Conservation (phyloP, 2,329 filamentous ascomycete genomes). For the Aspergillus eucalypticola region DNA sequence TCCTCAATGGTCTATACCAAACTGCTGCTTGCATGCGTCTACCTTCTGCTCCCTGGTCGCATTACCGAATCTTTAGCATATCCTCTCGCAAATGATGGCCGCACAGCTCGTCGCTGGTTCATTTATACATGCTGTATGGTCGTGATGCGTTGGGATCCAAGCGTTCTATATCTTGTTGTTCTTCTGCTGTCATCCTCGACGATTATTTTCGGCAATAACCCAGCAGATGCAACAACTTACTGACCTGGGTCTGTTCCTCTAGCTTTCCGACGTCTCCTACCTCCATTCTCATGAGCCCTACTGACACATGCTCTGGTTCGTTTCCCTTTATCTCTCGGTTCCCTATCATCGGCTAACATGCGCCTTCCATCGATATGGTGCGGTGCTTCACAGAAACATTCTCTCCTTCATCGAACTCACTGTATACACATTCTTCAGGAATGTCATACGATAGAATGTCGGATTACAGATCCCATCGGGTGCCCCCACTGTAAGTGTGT, state of each 20-base stretch:
- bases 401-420: constrained; percentile 32
- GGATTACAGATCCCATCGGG: constrained; percentile 38
- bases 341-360: neutral
- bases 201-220: neutral
- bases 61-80: constrained; percentile 15
- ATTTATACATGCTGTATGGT: constrained; percentile 16
- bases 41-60: constrained; percentile 13
- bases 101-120: constrained; percentile 7
- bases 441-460: constrained; percentile 41
- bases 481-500: constrained; percentile 42
- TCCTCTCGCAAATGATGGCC: constrained; percentile 11
- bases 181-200: constrained; percentile 4
- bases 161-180: constrained; percentile 8
- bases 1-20: constrained; percentile 20
- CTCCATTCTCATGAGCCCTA: constrained; percentile 49
- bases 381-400: constrained; percentile 33
- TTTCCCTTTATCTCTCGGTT: constrained; percentile 25
- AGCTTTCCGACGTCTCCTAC: constrained; percentile 55
- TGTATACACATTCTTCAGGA: constrained; percentile 37
- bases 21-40: constrained; percentile 32
- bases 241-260: constrained; percentile 28
- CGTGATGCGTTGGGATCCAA: constrained; percentile 12
- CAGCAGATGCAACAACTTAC: constrained; percentile 9
- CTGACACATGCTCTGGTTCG: constrained; percentile 58
- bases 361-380: constrained; percentile 20